Base-by-base conservation (phyloP, 306 rosid species). In the Vigna trinervia region DNA sequence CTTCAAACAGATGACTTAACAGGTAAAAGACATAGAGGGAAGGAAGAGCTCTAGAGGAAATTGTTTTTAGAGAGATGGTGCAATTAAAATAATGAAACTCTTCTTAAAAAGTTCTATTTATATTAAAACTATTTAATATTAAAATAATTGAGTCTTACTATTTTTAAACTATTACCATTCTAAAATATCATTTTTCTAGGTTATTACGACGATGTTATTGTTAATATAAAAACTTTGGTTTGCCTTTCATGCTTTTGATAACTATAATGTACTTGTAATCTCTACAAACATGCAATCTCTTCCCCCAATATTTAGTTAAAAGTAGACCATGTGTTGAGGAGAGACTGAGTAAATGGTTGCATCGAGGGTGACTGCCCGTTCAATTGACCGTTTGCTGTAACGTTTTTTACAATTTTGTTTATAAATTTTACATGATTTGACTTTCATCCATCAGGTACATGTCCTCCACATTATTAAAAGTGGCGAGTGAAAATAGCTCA, bases 391-490 rank as follows among this genome's bases (percentile, higher is more conserved):
- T 69, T 69, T 64, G 51, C 19, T 41, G 69, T 48, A 46, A 32
- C 0, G 28, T 26, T 26, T 17, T 17, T 17, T 17, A 17, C 19
- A 17, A 17, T 17, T 17, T 17, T 17, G 19, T 17, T 17, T 17
- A 17, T 17, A 17, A 17, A 17, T 17, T 17, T 17, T 17, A 17
- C 19, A 17, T 17, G 19, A 17, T 17, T 17, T 17, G 19, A 17
- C 19, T 17, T 17, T 17, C 19, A 17, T 17, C 19, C 19, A 17
- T 17, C 81, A 95, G 99, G 89, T 95, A 86, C 82, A 95, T 95
- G 97, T 90, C 99, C 28, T 73, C 91, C 22, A 69, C 90, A 26
- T 85, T 95, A 75, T 85, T 90, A 19, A 82, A 76, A 85, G 81
- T 91, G 71, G 99, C 97, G 8, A 82, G 85, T 22, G 89, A 88